Conservation (phyloP, 257 asterid genomes). For the Fraxinus excelsior region DNA sequence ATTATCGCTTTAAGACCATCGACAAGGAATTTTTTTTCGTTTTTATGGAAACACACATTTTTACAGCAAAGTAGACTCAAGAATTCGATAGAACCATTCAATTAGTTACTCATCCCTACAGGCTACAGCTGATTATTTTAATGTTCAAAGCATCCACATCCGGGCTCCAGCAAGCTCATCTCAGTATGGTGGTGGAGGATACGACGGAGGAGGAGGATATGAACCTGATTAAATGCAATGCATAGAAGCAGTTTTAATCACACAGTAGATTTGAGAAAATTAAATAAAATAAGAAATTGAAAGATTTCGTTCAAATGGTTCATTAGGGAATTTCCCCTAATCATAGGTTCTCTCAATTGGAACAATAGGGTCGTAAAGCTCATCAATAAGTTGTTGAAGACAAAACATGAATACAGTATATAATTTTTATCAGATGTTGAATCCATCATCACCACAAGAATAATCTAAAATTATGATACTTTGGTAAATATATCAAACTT, state of each 20-base stretch:
- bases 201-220: slow-evolving; percentile 23
- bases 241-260: not conserved
- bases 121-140: not conserved
- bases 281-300: not conserved
- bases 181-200: slow-evolving; percentile 35
- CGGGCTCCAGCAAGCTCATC: not conserved
- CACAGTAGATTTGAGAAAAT: not conserved
- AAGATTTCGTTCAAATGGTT: too few species aligned
- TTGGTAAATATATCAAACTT: not conserved
- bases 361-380: not conserved
- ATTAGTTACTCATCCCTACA: not conserved
- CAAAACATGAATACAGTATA: not conserved
- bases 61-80: not conserved
- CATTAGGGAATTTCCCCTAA: not conserved
- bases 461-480: not conserved
- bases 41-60: not conserved
- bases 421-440: not conserved
- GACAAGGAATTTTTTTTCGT: not conserved
- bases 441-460: not conserved
- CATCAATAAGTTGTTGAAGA: not conserved
- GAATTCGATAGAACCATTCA: not conserved
- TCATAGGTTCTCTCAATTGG: not conserved
- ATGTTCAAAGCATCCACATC: not conserved
- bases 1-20: not conserved
- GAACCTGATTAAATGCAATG: slow-evolving; percentile 33